These are phyloP conservation scores for Syzygium aromaticum DNA, from an alignment of 345 rosid genomes.

Conservation along the genomic window DNA sequence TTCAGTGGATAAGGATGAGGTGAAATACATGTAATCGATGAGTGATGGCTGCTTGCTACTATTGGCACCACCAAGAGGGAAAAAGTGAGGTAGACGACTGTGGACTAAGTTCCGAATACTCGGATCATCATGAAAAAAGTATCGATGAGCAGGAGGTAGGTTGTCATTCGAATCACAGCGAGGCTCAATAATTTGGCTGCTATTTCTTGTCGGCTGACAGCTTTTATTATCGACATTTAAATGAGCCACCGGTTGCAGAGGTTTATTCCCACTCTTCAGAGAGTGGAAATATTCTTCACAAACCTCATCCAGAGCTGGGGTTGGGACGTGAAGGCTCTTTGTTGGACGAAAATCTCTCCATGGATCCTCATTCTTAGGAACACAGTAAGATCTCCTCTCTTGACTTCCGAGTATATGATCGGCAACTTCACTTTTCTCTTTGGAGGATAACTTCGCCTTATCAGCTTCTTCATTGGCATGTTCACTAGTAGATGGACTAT, in stretches of 20 bases:
- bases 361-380: constrained; percentile 31
- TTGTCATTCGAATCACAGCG: constrained; percentile 23
- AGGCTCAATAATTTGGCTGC: constrained; percentile 15
- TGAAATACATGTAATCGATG: constrained; percentile 57
- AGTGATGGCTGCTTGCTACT: constrained; percentile 24
- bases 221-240: constrained; percentile 2
- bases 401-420: constrained; percentile 5
- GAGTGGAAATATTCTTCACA: constrained; percentile 73
- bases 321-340: constrained; percentile 33
- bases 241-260: constrained; percentile 16
- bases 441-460: constrained; percentile 12
- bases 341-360: constrained; percentile 59
- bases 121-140: constrained; percentile 71
- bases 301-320: constrained; percentile 79
- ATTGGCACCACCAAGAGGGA: constrained; percentile 34
- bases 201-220: constrained; percentile 1
- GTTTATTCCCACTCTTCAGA: constrained; percentile 18
- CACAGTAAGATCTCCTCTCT: constrained; percentile 14
- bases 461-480: constrained; percentile 16
- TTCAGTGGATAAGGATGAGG: not conserved
- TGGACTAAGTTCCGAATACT: constrained; percentile 49
- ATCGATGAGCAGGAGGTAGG: constrained; percentile 65
- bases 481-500: constrained; percentile 31
- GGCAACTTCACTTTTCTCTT: constrained; percentile 5
- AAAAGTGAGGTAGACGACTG: constrained; percentile 61